Percentiles rank a stretch among this genome's conserved stretches.
Conservation (phyloP, 805 yeast species). For the Ogataea saltuana region DNA sequence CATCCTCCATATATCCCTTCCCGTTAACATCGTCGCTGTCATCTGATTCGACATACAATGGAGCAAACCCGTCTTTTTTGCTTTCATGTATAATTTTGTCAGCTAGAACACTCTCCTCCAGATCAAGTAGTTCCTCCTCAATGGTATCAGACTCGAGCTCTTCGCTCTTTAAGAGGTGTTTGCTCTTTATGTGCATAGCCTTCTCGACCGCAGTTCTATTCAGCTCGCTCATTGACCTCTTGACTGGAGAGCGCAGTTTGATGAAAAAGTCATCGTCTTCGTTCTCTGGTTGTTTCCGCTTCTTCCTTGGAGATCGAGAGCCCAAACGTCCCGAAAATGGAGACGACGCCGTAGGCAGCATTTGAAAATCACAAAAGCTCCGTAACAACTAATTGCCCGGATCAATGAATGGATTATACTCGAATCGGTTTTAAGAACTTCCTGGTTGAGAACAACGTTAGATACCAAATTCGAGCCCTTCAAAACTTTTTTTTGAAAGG, state of each 20-base stretch:
- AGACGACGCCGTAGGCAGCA: neutral
- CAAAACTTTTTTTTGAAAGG: too few species aligned
- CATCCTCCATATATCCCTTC: slow-evolving; percentile 2
- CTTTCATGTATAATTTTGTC: slow-evolving; percentile 46
- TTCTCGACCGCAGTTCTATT: slow-evolving; percentile 51
- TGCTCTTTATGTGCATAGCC: slow-evolving; percentile 40
- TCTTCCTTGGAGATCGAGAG: slow-evolving; percentile 39
- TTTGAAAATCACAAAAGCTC: neutral
- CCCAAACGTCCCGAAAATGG: slow-evolving; percentile 24
- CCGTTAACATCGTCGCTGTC: slow-evolving; percentile 1
- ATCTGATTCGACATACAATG: slow-evolving; percentile 23
- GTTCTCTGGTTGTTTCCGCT: slow-evolving; percentile 22
- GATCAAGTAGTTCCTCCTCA: slow-evolving; percentile 38
- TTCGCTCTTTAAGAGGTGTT: slow-evolving; percentile 20
- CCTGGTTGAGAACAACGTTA: too few species aligned
- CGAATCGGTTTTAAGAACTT: too few species aligned
- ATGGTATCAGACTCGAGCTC: slow-evolving; percentile 33
- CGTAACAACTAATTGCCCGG: too few species aligned
- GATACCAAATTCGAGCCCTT: neutral
- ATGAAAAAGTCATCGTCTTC: slow-evolving; percentile 36
- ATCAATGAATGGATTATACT: too few species aligned
- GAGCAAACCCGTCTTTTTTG: slow-evolving; percentile 29
- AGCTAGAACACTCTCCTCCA: slow-evolving; percentile 46
- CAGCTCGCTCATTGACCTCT: slow-evolving; percentile 38
- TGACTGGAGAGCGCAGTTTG: slow-evolving; percentile 48